Evolutionary conservation across 768 basidiomycete genomes (phyloP).

Genomic region (Termitomyces sp.): DNA sequence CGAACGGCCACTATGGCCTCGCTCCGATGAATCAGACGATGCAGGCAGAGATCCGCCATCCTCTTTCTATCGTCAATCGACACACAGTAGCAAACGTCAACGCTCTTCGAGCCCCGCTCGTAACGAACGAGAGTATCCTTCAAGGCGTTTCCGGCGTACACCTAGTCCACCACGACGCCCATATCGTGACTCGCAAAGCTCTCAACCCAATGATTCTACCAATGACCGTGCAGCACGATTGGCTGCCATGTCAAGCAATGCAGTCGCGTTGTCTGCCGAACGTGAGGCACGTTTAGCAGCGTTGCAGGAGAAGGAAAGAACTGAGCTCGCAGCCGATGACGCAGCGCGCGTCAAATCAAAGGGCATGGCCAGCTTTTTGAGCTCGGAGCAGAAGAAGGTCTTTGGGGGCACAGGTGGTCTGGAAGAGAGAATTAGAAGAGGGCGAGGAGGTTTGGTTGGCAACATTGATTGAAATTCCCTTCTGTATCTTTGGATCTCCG

Average conservation of each 20-base stretch:
- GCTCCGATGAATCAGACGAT: constrained; percentile 53
- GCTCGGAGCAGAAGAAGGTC: constrained; percentile 79
- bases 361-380: constrained; percentile 80
- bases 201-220: constrained; percentile 20
- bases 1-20: constrained; percentile 37
- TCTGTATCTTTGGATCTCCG: neutral
- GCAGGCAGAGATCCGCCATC: constrained; percentile 23
- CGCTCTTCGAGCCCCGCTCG: constrained; percentile 33
- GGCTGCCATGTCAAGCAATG: constrained; percentile 83
- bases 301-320: constrained; percentile 74
- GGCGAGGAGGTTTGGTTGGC: constrained; percentile 66
- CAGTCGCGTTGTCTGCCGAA: constrained; percentile 59
- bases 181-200: constrained; percentile 13
- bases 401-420: constrained; percentile 76
- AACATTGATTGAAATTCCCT: constrained; percentile 45
- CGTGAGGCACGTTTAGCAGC: constrained; percentile 69
- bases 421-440: constrained; percentile 75
- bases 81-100: constrained; percentile 34
- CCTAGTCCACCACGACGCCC: constrained; percentile 27
- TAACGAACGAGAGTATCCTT: constrained; percentile 19
- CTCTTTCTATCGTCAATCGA: constrained; percentile 22
- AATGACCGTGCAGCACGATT: constrained; percentile 79
- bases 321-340: constrained; percentile 72
- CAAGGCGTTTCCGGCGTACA: constrained; percentile 51
- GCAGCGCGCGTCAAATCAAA: constrained; percentile 63